Evolutionary conservation across 257 asterid species (phyloP), one percentile per base, ranked within the genome.

Genomic region (Nicotiana tomentosiformis): DNA sequence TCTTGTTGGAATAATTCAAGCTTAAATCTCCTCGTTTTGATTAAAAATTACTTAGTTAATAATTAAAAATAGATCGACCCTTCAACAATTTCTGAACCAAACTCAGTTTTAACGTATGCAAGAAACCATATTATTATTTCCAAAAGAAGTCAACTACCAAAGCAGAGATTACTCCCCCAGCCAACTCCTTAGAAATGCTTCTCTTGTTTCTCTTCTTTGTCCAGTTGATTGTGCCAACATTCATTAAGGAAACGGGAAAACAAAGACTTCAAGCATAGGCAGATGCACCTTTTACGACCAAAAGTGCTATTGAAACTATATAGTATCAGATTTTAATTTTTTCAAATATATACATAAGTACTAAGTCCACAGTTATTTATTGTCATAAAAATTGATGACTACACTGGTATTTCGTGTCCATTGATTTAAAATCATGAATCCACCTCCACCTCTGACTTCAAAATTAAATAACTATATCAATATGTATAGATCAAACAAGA

Each of bases 101-200:
- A 14, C 62, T 49, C 16, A 26, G 80, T 74, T 51, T 51, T 7
- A 51, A 74, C 64, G 43, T 29, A 20, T 26, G 46, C 46, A 76
- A 7, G 26, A 8, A 49, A 76, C 29, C 53, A 58, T 8, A 58
- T 17, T 68, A 23, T 2, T 74, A 51, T 51, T 76, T 51, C 46
- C 53, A 61, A 76, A 51, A 76, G 26, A 74, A 74, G 79, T 49
- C 80, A 76, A 76, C 80, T 15, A 76, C 26, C 29, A 76, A 3
- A 76, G 80, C 64, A 76, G 26, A 74, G 49, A 51, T 76, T 51
- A 76, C 64, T 76, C 1, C 23, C 26, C 62, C 23, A 14, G 15
- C 62, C 15, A 14, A 0, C 43, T 4, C 20, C 58, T 49, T 49
- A 26, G 4, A 74, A 14, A 49, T 49, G 7, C 10, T 46, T 20